Evolutionary conservation across 176 grass and related monocot species (phyloP), one percentile per base, ranked within the genome.

Genomic region (Elymus sibiricus): DNA sequence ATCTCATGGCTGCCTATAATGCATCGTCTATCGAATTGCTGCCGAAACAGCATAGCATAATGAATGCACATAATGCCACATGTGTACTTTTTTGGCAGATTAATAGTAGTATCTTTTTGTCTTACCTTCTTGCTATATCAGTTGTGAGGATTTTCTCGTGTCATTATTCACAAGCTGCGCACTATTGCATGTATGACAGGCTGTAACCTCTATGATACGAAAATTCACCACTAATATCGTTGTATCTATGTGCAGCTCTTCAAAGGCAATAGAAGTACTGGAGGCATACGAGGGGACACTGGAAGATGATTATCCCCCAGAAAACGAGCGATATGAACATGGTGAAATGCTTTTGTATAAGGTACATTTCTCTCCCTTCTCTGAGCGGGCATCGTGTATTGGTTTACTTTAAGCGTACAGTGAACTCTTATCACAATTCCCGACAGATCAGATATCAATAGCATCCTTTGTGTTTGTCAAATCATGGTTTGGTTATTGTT

Each of bases 231-330:
- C 49, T 85, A 80, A 60, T 53, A 3, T 8, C 5, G 31, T 61
- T 49, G 13, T 51, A 31, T 84, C 77, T 87, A 71, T 53, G 39
- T 90, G 64, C 67, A 99, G 97, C 88, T 88, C 87, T 81, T 92
- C 85, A 19, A 99, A 96, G 90, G 92, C 97, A 85, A 78, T 99
- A 90, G 97, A 99, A 85, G 90, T 99, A 61, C 86, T 99, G 76
- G 97, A 99, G 87, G 97, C 97, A 81, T 99, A 91, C 63, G 97
- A 99, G 84, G 94, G 97, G 38, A 99, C 97, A 74, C 53, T 99
- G 40, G 97, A 96, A 90, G 97, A 99, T 85, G 97, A 99, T 87
- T 99, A 99, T 92, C 97, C 97, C 79, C 97, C 97, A 44, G 97
- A 96, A 60, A 99, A 91, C 22, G 97, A 96, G 85, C 87, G 94